A percentile compares a stretch with the other conserved stretches of the same genome.
phyloP scores from a whole-genome alignment of 2,329 filamentous ascomycete genomes.

The Alternaria arbusti region DNA sequence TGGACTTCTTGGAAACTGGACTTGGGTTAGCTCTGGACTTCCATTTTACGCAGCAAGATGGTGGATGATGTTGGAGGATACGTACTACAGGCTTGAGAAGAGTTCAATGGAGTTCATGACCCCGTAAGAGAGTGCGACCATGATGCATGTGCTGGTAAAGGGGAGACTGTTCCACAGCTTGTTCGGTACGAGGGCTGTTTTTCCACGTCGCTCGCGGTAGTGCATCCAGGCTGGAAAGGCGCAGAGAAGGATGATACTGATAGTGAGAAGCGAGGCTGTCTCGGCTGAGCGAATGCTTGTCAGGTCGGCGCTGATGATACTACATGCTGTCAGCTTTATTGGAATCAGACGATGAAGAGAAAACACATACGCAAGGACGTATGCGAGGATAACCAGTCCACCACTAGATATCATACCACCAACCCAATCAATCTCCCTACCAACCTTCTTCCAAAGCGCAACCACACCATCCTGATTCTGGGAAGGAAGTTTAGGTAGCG shows the following conservation, averaged over 20 bases:
- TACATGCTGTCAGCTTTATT: slow-evolving; percentile 11
- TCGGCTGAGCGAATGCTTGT: slow-evolving; percentile 26
- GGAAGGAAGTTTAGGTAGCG: slow-evolving; percentile 27
- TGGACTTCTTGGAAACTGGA: slow-evolving; percentile 51
- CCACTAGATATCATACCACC: slow-evolving; percentile 33
- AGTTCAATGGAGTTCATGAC: slow-evolving; percentile 49
- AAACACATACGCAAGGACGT: slow-evolving; percentile 32
- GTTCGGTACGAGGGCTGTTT: slow-evolving; percentile 37
- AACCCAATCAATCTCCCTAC: slow-evolving; percentile 38
- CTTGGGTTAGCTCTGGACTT: background rate
- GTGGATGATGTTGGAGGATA: background rate
- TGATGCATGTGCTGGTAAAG: slow-evolving; percentile 63
- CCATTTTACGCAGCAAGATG: background rate
- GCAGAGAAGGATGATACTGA: slow-evolving; percentile 32
- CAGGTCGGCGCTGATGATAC: slow-evolving; percentile 34
- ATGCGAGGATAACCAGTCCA: slow-evolving; percentile 29
- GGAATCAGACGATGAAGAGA: too few relatives aligned
- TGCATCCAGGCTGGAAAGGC: slow-evolving; percentile 44
- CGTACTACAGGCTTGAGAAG: slow-evolving; percentile 54
- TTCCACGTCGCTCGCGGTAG: slow-evolving; percentile 21
- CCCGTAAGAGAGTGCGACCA: slow-evolving; percentile 45
- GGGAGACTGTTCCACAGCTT: slow-evolving; percentile 61
- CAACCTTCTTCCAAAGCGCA: slow-evolving; percentile 17
- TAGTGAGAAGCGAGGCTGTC: slow-evolving; percentile 28
- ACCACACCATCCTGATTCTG: background rate